phyloP scores from a whole-genome alignment of 2,329 filamentous ascomycete genomes.

The Zymoseptoria tritici region DNA sequence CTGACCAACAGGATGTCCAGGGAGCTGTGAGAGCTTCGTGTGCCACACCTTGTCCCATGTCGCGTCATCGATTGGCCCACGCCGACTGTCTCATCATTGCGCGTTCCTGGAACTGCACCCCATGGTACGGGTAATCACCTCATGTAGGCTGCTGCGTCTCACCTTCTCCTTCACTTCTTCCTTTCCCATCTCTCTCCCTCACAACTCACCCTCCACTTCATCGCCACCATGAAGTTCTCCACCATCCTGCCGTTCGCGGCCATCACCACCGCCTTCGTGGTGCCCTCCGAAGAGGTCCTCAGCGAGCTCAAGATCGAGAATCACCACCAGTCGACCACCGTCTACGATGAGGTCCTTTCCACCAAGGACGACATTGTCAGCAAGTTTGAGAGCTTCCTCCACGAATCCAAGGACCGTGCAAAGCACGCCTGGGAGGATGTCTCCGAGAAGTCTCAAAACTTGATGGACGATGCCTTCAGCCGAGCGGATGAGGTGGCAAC shows the following conservation, averaged over 20 bases:
- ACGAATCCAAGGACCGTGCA: conserved; percentile 12
- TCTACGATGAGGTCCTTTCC: conserved; percentile 26
- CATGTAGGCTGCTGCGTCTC: not conserved
- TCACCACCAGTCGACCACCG: conserved; percentile 26
- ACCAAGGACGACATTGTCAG: conserved; percentile 29
- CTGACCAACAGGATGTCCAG: not conserved
- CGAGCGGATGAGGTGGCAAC: conserved; percentile 33
- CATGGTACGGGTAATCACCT: conserved; percentile 1
- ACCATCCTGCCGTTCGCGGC: conserved; percentile 44
- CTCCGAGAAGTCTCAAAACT: conserved; percentile 29
- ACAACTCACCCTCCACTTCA: not conserved
- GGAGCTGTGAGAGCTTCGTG: not conserved
- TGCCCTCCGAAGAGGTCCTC: conserved; percentile 45
- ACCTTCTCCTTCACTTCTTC: not conserved
- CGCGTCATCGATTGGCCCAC: conserved; percentile 13
- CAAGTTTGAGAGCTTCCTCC: conserved; percentile 8
- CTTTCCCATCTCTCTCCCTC: not conserved
- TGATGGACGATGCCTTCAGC: conserved; percentile 39
- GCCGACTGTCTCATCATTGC: conserved; percentile 14
- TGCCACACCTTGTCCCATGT: conserved; percentile 2
- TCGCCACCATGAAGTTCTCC: conserved; percentile 40
- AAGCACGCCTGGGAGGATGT: conserved; percentile 27
- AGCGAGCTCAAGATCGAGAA: conserved; percentile 35
- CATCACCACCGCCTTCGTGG: conserved; percentile 45
- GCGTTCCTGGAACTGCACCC: conserved; percentile 3